Evolutionary conservation across 345 rosid species (phyloP), one percentile per base, ranked within the genome.

Genomic region (Gossypium bickii): DNA sequence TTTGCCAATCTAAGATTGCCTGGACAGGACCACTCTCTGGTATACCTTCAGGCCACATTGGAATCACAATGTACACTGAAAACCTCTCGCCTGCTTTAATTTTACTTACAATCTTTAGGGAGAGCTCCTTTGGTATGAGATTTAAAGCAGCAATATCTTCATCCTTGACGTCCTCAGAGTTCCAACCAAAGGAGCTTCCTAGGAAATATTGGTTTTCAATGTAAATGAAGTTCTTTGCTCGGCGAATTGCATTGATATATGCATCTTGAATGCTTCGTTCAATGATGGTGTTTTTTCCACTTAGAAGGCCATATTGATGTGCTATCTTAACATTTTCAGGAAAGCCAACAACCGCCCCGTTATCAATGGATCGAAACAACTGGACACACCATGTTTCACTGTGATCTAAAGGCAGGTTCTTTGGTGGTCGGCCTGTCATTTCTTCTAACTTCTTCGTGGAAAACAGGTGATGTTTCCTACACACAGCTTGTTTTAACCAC

Each of bases 1-100:
- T 85, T 77, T 92, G 97, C 98, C 97, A 94, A 48, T 92, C 93
- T 61, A 94, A 73, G 48, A 94, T 94, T 9, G 96, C 94, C 77
- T 90, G 92, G 59, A 92, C 89, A 3, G 94, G 68, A 1, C 27
- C 86, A 43, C 93, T 87, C 55, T 86, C 94, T 0, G 98, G 96
- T 58, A 77, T 71, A 2, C 92, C 96, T 80, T 93, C 98, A 1
- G 98, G 98, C 94, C 97, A 93, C 85, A 92, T 83, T 2, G 98
- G 97, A 72, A 93, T 90, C 80, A 92, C 93, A 3, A 93, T 55
- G 70, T 93, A 93, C 38, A 84, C 97, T 0, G 86, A 17, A 13
- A 93, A 93, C 80, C 90, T 76, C 81, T 93, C 89, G 5, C 86
- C 89, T 20, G 89, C 92, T 76, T 92, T 89, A 9, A 92, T 93